A percentile compares a stretch with the other conserved stretches of the same genome.
These are phyloP conservation scores for Xylaria sp. DNA, from an alignment of 2,329 filamentous ascomycete genomes.

Conservation along the genomic window DNA sequence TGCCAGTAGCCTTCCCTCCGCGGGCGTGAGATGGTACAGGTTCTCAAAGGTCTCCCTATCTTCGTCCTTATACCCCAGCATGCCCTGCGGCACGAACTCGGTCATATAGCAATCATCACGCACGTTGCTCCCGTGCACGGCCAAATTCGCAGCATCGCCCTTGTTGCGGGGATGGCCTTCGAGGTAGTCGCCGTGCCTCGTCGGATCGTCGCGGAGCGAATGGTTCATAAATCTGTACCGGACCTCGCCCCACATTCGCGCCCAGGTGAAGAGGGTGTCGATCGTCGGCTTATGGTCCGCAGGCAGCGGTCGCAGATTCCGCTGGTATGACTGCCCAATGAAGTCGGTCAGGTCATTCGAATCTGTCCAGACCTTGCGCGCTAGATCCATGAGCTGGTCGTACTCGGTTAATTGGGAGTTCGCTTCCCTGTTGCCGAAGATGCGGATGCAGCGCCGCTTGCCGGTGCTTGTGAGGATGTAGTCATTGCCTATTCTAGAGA, in stretches of 20 bases:
- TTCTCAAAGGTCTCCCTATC: not conserved
- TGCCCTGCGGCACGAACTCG: not conserved
- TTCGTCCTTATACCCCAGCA: not conserved
- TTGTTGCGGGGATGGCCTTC: not conserved
- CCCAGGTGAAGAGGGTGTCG: conserved; percentile 3
- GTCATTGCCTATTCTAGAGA: not conserved
- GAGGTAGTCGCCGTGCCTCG: not conserved
- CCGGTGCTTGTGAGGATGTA: not conserved
- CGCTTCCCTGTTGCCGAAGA: not conserved
- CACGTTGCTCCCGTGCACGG: conserved; percentile 10
- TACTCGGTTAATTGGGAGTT: not conserved
- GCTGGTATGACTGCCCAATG: not conserved
- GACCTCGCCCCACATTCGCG: conserved; percentile 1
- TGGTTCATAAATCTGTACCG: conserved; percentile 13
- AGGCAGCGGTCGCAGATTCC: not conserved
- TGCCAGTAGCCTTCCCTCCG: conserved; percentile 3
- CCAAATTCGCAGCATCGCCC: conserved; percentile 5
- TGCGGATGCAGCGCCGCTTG: not conserved
- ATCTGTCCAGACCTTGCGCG: not conserved
- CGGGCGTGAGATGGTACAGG: conserved; percentile 7
- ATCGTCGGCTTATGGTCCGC: not conserved
- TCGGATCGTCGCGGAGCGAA: conserved; percentile 4
- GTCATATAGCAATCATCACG: not conserved
- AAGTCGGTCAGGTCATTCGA: not conserved
- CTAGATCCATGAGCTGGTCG: not conserved